Percentiles rank a stretch among this genome's conserved stretches.
Evolutionary conservation across 139 green algal species (phyloP).

Genomic region (Raphidocelis subcapitata): DNA sequence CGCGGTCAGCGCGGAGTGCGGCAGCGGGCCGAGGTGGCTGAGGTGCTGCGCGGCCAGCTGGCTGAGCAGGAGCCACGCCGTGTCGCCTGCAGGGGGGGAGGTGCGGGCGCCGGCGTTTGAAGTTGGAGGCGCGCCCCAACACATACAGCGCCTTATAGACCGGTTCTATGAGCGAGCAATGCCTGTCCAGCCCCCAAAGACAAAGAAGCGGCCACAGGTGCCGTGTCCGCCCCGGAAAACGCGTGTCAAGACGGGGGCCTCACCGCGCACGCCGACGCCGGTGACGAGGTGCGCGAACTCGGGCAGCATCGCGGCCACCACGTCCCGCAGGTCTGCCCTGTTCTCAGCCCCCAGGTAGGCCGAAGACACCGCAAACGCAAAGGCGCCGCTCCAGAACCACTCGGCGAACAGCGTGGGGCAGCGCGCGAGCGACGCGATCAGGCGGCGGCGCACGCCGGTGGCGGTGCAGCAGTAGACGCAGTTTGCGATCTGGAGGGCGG

Average conservation of each 20-base stretch:
- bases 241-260: too few relatives aligned
- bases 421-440: constrained; percentile 6
- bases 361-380: constrained; percentile 8
- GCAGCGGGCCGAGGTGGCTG: not conserved
- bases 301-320: not conserved
- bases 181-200: not conserved
- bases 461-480: constrained; percentile 1
- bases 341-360: constrained; percentile 3
- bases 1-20: not conserved
- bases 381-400: constrained; percentile 17
- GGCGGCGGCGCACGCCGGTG: not conserved
- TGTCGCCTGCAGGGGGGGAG: constrained; percentile 3
- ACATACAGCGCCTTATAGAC: not conserved
- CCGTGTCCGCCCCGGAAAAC: too few relatives aligned
- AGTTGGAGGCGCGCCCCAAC: not conserved
- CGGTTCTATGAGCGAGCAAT: too few relatives aligned
- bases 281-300: constrained; percentile 8
- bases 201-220: not conserved
- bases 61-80: constrained; percentile 17
- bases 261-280: constrained; percentile 14
- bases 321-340: not conserved
- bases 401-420: constrained; percentile 1
- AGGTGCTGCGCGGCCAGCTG: constrained; percentile 8
- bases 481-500: constrained; percentile 4
- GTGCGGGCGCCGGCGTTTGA: not conserved